Base-by-base conservation (phyloP, 139 green algal species). In the Dunaliella primolecta region DNA sequence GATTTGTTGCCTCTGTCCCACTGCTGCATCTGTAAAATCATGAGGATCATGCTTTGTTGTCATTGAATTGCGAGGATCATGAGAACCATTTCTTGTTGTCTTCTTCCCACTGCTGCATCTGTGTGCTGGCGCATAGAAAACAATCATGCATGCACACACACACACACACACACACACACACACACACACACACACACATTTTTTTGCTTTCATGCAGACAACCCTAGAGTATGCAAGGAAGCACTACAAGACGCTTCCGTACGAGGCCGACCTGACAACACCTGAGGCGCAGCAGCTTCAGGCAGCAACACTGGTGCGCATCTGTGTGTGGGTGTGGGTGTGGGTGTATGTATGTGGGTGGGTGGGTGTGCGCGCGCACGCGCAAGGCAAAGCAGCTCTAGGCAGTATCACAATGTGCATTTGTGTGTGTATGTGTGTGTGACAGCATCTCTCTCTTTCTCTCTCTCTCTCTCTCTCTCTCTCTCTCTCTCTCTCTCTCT, bases 271-370 rank as follows among this genome's bases (percentile, higher is more conserved):
- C 15, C n/a, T n/a, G n/a, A 15, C 46, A 7, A 25, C 46, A 64
- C 46, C 46, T 25, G 46, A 64, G 46, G 7, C 46, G 46, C 7
- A 64, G 7, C 46, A 64, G 46, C 46, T 64, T 7, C 46, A 64
- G 15, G 46, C 46, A 25, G 46, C 46, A 25, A 15, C 46, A 64
- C 7, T 25, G 46, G 46, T 64, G 46, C 15, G 46, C 15, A 15
- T 64, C 7, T 64, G 46, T 64, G 80, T 81, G 70, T 88, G 3
- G 32, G 15, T 20, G 33, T 74, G n/a, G n/a, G n/a, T n/a, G n/a
- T n/a, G n/a, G n/a, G n/a, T n/a, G 46, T 64, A 15, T 64, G 46
- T 64, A 15, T 64, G 46, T 64, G 46, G 7, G 80, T 81, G 70
- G 84, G 3, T 37, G 15, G 1, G 33, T 74, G 32, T 81, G 75